Conservation (phyloP, 495 filamentous ascomycete genomes). For the Podospora pseudocomata region DNA sequence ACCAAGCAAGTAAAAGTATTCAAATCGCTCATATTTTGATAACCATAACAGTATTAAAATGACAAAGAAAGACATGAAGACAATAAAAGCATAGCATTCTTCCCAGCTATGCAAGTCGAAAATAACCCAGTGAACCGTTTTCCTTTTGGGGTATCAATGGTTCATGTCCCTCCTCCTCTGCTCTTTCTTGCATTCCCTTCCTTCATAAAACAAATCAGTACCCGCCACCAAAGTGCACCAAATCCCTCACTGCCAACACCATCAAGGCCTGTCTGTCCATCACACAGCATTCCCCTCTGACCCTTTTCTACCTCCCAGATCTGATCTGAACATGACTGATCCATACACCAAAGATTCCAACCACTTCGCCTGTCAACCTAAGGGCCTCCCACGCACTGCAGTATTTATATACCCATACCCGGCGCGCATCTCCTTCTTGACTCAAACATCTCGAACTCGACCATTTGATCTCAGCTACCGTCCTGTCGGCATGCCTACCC, state of each 20-base stretch:
- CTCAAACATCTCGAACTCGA: too few species aligned
- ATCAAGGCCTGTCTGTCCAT: neutral
- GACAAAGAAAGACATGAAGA: neutral
- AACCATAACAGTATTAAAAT: neutral
- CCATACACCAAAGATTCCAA: too few species aligned
- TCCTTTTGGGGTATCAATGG: neutral
- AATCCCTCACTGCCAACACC: too few species aligned
- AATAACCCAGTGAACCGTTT: neutral
- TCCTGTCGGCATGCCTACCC: too few species aligned
- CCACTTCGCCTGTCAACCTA: too few species aligned
- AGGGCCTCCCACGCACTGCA: too few species aligned
- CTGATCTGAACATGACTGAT: too few species aligned
- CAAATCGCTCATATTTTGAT: neutral
- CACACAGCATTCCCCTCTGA: too few species aligned
- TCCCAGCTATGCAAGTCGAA: neutral
- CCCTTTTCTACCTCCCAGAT: too few species aligned
- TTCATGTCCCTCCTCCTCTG: neutral
- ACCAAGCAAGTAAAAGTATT: neutral
- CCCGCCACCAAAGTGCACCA: neutral
- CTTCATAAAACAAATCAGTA: neutral
- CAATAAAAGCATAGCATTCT: neutral
- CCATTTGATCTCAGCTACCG: too few species aligned
- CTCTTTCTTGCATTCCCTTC: neutral
- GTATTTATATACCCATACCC: too few species aligned
- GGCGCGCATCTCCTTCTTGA: too few species aligned